Evolutionary conservation across 441 rosid species (phyloP).

Genomic region (Gossypium davidsonii): DNA sequence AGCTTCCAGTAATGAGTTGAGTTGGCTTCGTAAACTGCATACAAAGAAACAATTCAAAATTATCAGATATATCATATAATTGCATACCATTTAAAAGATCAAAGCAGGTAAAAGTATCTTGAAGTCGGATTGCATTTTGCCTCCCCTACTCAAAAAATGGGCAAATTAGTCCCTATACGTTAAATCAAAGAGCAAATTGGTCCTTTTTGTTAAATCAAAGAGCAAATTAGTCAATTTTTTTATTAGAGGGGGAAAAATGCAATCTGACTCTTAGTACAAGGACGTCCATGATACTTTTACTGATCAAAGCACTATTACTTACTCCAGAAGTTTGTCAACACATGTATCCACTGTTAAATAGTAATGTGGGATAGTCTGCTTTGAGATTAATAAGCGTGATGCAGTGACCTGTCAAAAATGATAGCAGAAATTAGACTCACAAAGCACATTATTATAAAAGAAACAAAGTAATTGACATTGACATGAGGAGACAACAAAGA

Average conservation of each 20-base stretch:
- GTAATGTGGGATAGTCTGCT: constrained; percentile 96
- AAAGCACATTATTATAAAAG: not conserved
- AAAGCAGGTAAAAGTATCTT: not conserved
- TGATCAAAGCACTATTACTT: constrained; percentile 24
- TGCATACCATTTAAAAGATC: not conserved
- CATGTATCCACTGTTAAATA: constrained; percentile 85
- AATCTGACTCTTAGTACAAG: too few relatives aligned
- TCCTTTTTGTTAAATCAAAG: too few relatives aligned
- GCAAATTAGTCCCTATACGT: too few relatives aligned
- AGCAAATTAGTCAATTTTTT: too few relatives aligned
- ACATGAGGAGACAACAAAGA: not conserved
- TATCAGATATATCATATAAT: constrained; percentile 6
- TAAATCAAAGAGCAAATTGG: too few relatives aligned
- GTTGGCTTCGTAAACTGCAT: constrained; percentile 65
- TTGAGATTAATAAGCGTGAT: constrained; percentile 75
- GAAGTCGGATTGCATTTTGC: too few relatives aligned
- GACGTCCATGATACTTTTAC: too few relatives aligned
- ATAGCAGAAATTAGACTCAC: constrained; percentile 18
- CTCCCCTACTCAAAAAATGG: too few relatives aligned
- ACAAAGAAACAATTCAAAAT: constrained; percentile 15
- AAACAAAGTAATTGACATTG: not conserved
- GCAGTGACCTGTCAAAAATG: constrained; percentile 65
- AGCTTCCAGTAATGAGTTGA: constrained; percentile 79
- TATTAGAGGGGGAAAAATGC: too few relatives aligned
- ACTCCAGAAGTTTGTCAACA: constrained; percentile 89